Conservation (phyloP, 345 rosid genomes). For the Euphorbia tirucalli region DNA sequence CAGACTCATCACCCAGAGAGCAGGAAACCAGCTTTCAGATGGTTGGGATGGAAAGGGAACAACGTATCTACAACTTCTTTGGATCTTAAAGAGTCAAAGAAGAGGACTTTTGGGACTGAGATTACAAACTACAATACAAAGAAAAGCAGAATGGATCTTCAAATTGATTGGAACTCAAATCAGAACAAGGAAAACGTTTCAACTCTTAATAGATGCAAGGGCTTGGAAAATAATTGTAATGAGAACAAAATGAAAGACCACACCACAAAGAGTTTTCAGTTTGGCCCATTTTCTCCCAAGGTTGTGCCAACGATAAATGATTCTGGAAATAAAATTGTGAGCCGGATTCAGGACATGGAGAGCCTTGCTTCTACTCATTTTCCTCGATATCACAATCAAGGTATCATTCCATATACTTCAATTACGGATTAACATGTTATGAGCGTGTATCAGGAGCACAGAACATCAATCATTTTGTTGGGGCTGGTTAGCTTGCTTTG, state of each 20-base stretch:
- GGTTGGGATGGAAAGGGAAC: conserved; percentile 62
- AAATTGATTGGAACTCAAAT: conserved; percentile 26
- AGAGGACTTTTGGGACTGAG: conserved; percentile 61
- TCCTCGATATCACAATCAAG: conserved; percentile 66
- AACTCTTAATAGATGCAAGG: conserved; percentile 18
- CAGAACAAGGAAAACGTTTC: conserved; percentile 34
- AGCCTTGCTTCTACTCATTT: conserved; percentile 44
- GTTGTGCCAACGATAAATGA: conserved; percentile 10
- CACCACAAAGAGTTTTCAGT: conserved; percentile 42
- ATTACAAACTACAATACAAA: conserved; percentile 48
- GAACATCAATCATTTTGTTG: not conserved
- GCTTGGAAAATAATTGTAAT: conserved; percentile 28
- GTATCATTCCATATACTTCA: conserved; percentile 28
- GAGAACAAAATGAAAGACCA: conserved; percentile 28
- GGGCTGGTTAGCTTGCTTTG: too few relatives aligned
- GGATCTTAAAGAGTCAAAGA: conserved; percentile 42
- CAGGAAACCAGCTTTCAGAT: conserved; percentile 73
- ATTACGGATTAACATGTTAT: not conserved
- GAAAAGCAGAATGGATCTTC: conserved; percentile 39
- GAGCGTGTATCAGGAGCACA: not conserved
- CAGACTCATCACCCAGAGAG: conserved; percentile 71
- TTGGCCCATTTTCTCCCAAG: conserved; percentile 53
- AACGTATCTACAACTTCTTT: conserved; percentile 19
- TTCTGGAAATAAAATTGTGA: conserved; percentile 28
- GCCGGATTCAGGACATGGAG: conserved; percentile 42